A percentile compares a stretch with the other conserved stretches of the same genome.
Evolutionary conservation across 2,329 filamentous ascomycete species (phyloP).

Genomic region (Acarospora socialis): DNA sequence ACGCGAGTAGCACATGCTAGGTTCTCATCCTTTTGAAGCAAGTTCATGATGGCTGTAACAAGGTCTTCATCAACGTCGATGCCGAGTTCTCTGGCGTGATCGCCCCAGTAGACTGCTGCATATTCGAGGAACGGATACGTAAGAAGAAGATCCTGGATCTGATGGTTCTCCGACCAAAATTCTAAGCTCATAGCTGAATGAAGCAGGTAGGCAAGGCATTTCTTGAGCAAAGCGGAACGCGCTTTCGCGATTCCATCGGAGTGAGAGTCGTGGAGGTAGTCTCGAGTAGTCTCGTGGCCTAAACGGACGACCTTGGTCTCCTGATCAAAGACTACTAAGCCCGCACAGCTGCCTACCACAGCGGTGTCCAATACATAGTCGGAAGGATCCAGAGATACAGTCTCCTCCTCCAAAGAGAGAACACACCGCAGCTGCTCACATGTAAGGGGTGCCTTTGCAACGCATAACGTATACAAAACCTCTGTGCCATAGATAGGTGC

Average conservation of each 20-base stretch:
- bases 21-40: constrained; percentile 1
- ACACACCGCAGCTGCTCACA: constrained; percentile 1
- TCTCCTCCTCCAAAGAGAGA: constrained; percentile 1
- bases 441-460: constrained; percentile 1
- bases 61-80: neutral
- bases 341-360: constrained; percentile 2
- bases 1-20: constrained; percentile 3
- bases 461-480: constrained; percentile 1
- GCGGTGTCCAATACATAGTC: neutral
- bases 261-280: constrained; percentile 1
- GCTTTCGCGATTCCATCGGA: neutral
- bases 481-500: constrained; percentile 1
- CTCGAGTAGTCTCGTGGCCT: constrained; percentile 1
- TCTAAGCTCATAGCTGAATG: neutral
- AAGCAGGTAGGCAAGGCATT: neutral
- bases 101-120: constrained; percentile 3
- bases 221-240: neutral
- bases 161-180: constrained; percentile 1
- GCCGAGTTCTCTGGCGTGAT: constrained; percentile 1
- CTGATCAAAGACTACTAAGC: constrained; percentile 1
- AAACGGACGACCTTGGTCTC: constrained; percentile 1
- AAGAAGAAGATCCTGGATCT: neutral
- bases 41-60: constrained; percentile 1
- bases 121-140: constrained; percentile 2
- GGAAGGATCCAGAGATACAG: neutral